Evolutionary conservation across 805 yeast species (phyloP).

Genomic region (Yarrowia sp.): DNA sequence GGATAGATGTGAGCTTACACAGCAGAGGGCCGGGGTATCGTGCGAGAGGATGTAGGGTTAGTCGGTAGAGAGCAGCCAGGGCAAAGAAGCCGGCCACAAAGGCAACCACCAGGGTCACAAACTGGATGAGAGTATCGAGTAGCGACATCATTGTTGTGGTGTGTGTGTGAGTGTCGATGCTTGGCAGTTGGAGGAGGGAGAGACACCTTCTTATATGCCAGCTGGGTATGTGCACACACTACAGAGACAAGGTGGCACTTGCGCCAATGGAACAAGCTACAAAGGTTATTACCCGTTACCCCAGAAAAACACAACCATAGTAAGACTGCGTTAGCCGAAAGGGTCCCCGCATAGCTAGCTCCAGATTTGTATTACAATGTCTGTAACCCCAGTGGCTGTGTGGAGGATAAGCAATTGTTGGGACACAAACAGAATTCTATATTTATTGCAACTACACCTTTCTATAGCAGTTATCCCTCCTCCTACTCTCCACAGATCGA

Average conservation of each 20-base stretch:
- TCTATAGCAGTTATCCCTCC: not conserved
- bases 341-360: slow-evolving; percentile 4
- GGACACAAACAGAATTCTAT: too few relatives aligned
- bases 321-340: not conserved
- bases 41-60: slow-evolving; percentile 28
- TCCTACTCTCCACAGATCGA: not conserved
- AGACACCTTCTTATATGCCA: slow-evolving; percentile 3
- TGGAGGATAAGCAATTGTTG: too few relatives aligned
- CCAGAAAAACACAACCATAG: not conserved
- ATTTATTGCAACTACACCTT: too few relatives aligned
- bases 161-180: not conserved
- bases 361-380: too few relatives aligned
- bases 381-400: too few relatives aligned
- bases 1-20: slow-evolving; percentile 27
- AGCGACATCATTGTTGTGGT: not conserved
- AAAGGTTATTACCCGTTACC: slow-evolving; percentile 10
- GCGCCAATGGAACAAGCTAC: slow-evolving; percentile 11
- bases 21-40: slow-evolving; percentile 30
- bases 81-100: slow-evolving; percentile 29
- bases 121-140: slow-evolving; percentile 4
- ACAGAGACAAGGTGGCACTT: not conserved
- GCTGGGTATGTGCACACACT: not conserved
- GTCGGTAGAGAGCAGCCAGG: slow-evolving; percentile 23
- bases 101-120: slow-evolving; percentile 11
- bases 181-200: not conserved